Evolutionary conservation across 2,329 filamentous ascomycete genomes (phyloP).

Genomic region (Trichoderma hamatum): DNA sequence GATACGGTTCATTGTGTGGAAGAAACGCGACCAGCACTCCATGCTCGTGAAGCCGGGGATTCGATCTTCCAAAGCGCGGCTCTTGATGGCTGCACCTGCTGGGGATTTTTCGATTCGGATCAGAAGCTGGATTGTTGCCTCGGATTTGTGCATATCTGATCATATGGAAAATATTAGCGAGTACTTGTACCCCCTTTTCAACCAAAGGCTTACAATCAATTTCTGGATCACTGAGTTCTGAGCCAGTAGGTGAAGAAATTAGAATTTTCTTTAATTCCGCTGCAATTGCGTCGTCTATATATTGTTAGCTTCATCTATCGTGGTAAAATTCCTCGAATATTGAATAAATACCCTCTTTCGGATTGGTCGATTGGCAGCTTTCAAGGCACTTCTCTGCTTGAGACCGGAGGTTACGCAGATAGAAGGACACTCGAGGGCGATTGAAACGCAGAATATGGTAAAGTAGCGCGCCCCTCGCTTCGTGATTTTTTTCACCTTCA

Average conservation of each 20-base stretch:
- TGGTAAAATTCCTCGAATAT: not conserved
- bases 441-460: not conserved
- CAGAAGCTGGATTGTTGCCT: not conserved
- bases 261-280: not conserved
- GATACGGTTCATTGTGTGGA: constrained; percentile 2
- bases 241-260: not conserved
- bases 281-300: not conserved
- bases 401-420: not conserved
- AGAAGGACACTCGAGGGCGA: not conserved
- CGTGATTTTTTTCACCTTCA: not conserved
- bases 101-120: not conserved
- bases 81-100: not conserved
- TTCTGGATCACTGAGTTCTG: not conserved
- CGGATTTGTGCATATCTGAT: not conserved
- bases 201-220: not conserved
- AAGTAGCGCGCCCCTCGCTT: not conserved
- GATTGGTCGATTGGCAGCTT: not conserved
- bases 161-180: not conserved
- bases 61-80: not conserved
- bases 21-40: constrained; percentile 5
- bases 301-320: rapidly evolving
- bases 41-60: not conserved
- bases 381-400: not conserved
- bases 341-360: not conserved
- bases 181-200: not conserved